Evolutionary conservation across 2,329 filamentous ascomycete genomes (phyloP).

Genomic region (Colletotrichum orchidophilum): DNA sequence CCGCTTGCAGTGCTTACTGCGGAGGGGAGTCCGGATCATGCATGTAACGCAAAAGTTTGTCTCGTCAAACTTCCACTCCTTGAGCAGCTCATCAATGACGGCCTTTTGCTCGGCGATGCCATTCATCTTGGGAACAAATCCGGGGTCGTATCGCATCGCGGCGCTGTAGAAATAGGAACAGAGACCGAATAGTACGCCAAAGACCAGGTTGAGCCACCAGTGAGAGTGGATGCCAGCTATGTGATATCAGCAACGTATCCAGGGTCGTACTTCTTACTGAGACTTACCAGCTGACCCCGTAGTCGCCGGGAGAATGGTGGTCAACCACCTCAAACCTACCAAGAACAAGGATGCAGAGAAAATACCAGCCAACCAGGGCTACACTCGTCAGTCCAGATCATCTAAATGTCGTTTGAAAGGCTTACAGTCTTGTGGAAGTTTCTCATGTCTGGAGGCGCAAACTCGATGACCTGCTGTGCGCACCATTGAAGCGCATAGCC

Average conservation of each 20-base stretch:
- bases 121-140: conserved; percentile 89
- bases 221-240: conserved; percentile 71
- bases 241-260: conserved; percentile 41
- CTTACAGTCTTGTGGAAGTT: conserved; percentile 87
- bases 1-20: conserved; percentile 94
- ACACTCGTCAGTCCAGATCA: conserved; percentile 32
- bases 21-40: conserved; percentile 91
- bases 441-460: conserved; percentile 88
- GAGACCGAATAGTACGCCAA: conserved; percentile 70
- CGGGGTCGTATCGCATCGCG: conserved; percentile 89
- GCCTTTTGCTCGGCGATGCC: conserved; percentile 91
- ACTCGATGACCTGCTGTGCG: conserved; percentile 80
- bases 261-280: neutral
- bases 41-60: conserved; percentile 92
- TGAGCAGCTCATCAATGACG: conserved; percentile 87
- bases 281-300: conserved; percentile 59
- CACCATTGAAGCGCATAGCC: conserved; percentile 80
- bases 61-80: conserved; percentile 90
- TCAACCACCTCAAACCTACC: conserved; percentile 79
- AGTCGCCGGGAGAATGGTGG: conserved; percentile 69
- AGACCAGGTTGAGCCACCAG: conserved; percentile 81
- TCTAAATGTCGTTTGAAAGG: conserved; percentile 32
- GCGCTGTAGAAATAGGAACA: conserved; percentile 88
- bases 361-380: conserved; percentile 94
- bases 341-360: conserved; percentile 89